Evolutionary conservation across 177 flowering plant species (phyloP), one percentile per base, ranked within the genome.

Genomic region (Tripterygium wilfordii): DNA sequence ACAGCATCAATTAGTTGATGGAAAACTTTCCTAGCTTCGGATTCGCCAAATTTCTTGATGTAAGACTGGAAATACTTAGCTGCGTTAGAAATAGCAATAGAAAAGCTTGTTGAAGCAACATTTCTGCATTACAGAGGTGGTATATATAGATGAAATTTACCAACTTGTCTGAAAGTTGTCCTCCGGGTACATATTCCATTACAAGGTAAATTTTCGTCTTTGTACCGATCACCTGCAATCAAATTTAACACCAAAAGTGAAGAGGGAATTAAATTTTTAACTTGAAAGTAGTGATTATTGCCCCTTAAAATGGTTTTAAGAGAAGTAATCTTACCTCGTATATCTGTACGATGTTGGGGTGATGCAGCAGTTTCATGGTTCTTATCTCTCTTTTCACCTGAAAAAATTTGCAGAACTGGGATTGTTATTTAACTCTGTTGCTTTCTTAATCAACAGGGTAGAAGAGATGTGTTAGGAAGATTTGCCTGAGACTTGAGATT

Each of bases 1-100:
- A 91, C 77, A 1, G 85, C 90, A 60, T 85, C 90, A 43, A 88
- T 81, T 61, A 91, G 67, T 56, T 87, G 96, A 55, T 91, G 98
- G 58, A 91, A 88, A 39, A 77, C 58, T 41, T 78, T 81, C 53
- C 96, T 81, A 21, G 89, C 95, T 30, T 83, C 89, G 1, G 29
- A 16, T 63, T 91, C 98, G 35, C 45, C 45, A 16, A 88, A 53
- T 56, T 48, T 75, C 50, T 69, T 66, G 12, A 52, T 48, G 45
- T 80, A 82, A 13, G 79, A 60, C 95, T 89, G 63, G 2, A 29
- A 33, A 15, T n/a, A 18, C 39, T 15, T 36, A 39, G 40, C 16
- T n/a, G n/a, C n/a, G n/a, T n/a, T n/a, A n/a, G n/a, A n/a, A n/a
- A n/a, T n/a, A n/a, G n/a, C n/a, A 2, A 7, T 10, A 51, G 3